Conservation (phyloP, 495 filamentous ascomycete species). For the Xylaria intraflava region DNA sequence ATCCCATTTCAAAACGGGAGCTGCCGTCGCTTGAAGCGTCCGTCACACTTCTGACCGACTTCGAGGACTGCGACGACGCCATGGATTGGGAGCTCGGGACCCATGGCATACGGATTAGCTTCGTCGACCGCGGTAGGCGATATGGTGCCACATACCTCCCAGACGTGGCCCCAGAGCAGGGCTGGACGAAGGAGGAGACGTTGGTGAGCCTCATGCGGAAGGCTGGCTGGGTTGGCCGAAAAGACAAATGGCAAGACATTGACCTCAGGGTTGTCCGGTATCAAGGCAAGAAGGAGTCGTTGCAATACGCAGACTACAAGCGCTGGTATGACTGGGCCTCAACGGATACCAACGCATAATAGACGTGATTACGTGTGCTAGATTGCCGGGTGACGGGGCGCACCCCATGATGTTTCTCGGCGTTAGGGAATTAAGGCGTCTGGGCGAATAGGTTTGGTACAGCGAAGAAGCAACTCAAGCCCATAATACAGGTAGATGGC, state of each 20-base stretch:
- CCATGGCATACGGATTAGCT: slow-evolving; percentile 77
- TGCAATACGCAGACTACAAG: slow-evolving; percentile 67
- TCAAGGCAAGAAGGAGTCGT: slow-evolving; percentile 65
- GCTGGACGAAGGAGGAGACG: slow-evolving; percentile 93
- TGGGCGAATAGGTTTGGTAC: background rate
- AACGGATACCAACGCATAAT: slow-evolving; percentile 1
- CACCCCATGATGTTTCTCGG: background rate
- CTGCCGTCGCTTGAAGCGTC: slow-evolving; percentile 62
- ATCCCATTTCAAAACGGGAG: slow-evolving; percentile 60
- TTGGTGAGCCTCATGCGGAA: slow-evolving; percentile 87
- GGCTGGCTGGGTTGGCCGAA: slow-evolving; percentile 72
- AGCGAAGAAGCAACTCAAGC: background rate
- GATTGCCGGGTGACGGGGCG: background rate
- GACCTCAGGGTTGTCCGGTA: slow-evolving; percentile 72
- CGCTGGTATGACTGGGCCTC: slow-evolving; percentile 70
- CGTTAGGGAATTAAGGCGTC: slow-evolving; percentile 14
- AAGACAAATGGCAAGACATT: slow-evolving; percentile 67
- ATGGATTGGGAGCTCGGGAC: slow-evolving; percentile 82
- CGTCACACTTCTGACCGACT: slow-evolving; percentile 69
- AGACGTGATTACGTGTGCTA: background rate
- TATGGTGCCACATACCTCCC: slow-evolving; percentile 86
- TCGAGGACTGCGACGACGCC: slow-evolving; percentile 62
- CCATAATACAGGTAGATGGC: slow-evolving; percentile 22
- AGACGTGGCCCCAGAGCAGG: slow-evolving; percentile 86
- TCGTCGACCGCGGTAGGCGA: slow-evolving; percentile 58